Evolutionary conservation across 2,329 filamentous ascomycete species (phyloP).

Genomic region (Cladosporium sp.): DNA sequence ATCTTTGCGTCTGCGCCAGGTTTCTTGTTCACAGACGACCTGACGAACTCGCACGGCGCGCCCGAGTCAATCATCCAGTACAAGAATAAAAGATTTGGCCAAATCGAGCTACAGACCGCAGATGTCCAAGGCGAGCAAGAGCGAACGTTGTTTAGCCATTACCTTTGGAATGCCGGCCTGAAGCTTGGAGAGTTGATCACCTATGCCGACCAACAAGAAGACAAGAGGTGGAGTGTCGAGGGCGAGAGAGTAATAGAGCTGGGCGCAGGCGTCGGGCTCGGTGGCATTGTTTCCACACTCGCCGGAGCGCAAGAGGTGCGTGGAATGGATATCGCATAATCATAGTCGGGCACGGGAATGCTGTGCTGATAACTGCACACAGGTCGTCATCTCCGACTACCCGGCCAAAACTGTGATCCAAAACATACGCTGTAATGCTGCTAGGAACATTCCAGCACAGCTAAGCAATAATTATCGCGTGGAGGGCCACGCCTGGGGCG

Average conservation of each 20-base stretch:
- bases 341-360: no score
- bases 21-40: conserved; percentile 68
- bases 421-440: conserved; percentile 60
- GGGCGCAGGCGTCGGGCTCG: conserved; percentile 59
- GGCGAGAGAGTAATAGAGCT: conserved; percentile 62
- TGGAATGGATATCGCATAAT: not conserved
- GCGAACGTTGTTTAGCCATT: conserved; percentile 67
- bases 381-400: conserved; percentile 64
- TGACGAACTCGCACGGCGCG: conserved; percentile 66
- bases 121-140: conserved; percentile 55
- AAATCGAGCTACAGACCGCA: conserved; percentile 44
- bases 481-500: conserved; percentile 66
- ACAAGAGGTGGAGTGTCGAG: conserved; percentile 48
- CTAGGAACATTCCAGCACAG: conserved; percentile 48
- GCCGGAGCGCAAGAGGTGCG: conserved; percentile 43
- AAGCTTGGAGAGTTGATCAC: conserved; percentile 48
- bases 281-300: conserved; percentile 48
- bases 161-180: conserved; percentile 67
- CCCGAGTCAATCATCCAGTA: conserved; percentile 60
- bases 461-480: conserved; percentile 47
- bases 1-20: conserved; percentile 60
- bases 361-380: not conserved
- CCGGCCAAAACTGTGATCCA: conserved; percentile 61
- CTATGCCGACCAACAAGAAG: conserved; percentile 28
- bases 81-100: conserved; percentile 37